phyloP scores from a whole-genome alignment of 116 monocot species.

The Thalassia testudinum region DNA sequence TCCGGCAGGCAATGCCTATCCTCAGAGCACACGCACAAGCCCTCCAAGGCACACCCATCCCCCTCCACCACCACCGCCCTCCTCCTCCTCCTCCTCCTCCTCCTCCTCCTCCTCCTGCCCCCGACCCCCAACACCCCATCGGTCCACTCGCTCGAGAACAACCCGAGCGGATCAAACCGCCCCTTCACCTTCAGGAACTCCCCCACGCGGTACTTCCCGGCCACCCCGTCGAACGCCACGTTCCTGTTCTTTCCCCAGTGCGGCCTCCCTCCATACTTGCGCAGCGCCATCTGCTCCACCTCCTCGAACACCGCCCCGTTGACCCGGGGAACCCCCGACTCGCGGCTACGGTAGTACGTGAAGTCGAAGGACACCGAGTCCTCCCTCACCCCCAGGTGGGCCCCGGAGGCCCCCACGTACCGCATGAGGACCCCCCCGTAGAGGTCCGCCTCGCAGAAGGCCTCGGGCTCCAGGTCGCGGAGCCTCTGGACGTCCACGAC shows the following conservation, averaged over 20 bases:
- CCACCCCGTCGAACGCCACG: slow-evolving; percentile 6
- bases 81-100: neutral
- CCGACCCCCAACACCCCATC: slow-evolving; percentile 1
- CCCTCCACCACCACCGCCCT: neutral
- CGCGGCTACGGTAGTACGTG: slow-evolving; percentile 18
- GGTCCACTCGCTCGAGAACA: slow-evolving; percentile 12
- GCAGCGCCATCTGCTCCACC: slow-evolving; percentile 18
- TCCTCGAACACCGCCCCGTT: slow-evolving; percentile 15
- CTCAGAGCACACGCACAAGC: slow-evolving; percentile 6
- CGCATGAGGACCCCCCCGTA: slow-evolving; percentile 21
- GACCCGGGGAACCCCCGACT: slow-evolving; percentile 2
- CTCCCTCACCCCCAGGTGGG: slow-evolving; percentile 7
- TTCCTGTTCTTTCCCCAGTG: slow-evolving; percentile 19
- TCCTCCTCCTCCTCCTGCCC: neutral
- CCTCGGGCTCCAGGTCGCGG: slow-evolving; percentile 3
- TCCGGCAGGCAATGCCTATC: slow-evolving; percentile 7
- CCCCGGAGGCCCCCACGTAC: slow-evolving; percentile 12
- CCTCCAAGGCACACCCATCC: slow-evolving; percentile 11
- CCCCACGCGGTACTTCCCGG: neutral
- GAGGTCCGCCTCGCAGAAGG: slow-evolving; percentile 18
- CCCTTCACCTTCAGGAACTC: slow-evolving; percentile 6
- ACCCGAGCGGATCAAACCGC: neutral
- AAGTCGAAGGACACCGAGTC: slow-evolving; percentile 25
- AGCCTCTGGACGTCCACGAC: slow-evolving; percentile 20
- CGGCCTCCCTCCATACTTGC: slow-evolving; percentile 11